Percentiles rank a stretch among this genome's conserved stretches.
phyloP scores from a whole-genome alignment of 129 eudicot species.

The Chrysanthemum seticuspe region DNA sequence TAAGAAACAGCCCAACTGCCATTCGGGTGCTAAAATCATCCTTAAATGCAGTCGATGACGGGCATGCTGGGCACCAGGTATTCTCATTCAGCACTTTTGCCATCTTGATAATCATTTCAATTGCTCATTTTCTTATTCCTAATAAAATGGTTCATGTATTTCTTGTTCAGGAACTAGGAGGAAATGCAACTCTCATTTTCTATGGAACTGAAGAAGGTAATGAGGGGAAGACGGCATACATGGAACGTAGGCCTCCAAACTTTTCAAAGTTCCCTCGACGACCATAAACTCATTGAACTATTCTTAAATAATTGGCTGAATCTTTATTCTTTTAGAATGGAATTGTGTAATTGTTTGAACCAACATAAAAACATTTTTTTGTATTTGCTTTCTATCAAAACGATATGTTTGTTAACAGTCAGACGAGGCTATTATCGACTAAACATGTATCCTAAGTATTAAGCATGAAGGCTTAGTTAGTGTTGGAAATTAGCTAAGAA shows the following conservation, averaged over 20 bases:
- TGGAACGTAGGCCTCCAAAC: conserved; percentile 84
- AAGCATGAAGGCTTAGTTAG: too few species aligned
- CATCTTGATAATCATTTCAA: not conserved
- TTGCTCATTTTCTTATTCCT: not conserved
- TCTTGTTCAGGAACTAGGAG: conserved; percentile 60
- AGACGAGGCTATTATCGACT: too few species aligned
- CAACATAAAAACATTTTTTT: too few species aligned
- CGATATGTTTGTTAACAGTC: too few species aligned
- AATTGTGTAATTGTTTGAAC: not conserved
- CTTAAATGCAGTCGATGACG: conserved; percentile 90
- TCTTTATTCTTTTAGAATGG: conserved; percentile 7
- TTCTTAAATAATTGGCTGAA: not conserved
- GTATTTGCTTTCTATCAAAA: too few species aligned
- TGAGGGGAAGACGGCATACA: conserved; percentile 86
- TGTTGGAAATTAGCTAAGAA: too few species aligned
- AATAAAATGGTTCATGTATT: not conserved
- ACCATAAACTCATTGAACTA: conserved; percentile 38
- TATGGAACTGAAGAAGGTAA: conserved; percentile 96
- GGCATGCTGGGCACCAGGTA: conserved; percentile 99
- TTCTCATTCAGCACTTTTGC: not conserved
- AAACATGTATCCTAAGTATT: too few species aligned
- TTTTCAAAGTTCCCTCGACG: conserved; percentile 80
- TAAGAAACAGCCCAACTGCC: conserved; percentile 95
- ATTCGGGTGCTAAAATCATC: conserved; percentile 82
- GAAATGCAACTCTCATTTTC: conserved; percentile 87